Percentiles rank a stretch among this genome's conserved stretches.
These are phyloP conservation scores for Phyllachora maydis DNA, from an alignment of 2,329 filamentous ascomycete species.

Conservation along the genomic window DNA sequence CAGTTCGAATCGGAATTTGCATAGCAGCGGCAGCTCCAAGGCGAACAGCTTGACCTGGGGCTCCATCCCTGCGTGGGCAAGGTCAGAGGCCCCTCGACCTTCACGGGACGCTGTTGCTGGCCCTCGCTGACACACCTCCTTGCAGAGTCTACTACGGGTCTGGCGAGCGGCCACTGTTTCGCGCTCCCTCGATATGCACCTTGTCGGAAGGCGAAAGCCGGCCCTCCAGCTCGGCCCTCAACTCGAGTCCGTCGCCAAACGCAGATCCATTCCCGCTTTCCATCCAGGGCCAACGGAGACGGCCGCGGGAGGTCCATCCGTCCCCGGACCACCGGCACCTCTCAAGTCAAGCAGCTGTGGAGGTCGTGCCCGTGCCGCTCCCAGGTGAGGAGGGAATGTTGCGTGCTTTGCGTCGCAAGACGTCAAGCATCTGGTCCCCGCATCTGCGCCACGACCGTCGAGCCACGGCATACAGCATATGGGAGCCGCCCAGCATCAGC, in stretches of 20 bases:
- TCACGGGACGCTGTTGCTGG: background rate
- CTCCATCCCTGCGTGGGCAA: slow-evolving; percentile 32
- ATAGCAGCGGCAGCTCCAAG: slow-evolving; percentile 17
- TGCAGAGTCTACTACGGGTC: slow-evolving; percentile 50
- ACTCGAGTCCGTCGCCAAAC: slow-evolving; percentile 27
- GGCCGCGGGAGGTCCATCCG: slow-evolving; percentile 16
- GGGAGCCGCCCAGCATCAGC: slow-evolving; percentile 53
- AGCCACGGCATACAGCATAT: slow-evolving; percentile 34
- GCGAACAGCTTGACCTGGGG: slow-evolving; percentile 21
- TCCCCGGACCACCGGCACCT: slow-evolving; percentile 7
- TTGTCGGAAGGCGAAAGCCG: slow-evolving; percentile 26
- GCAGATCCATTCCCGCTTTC: slow-evolving; percentile 23
- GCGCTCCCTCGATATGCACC: slow-evolving; percentile 22
- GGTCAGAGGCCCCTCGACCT: slow-evolving; percentile 14
- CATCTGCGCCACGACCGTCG: slow-evolving; percentile 46
- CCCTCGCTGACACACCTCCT: slow-evolving; percentile 1
- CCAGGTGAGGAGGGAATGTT: slow-evolving; percentile 9
- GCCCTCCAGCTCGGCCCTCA: slow-evolving; percentile 18
- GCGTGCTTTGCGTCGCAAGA: slow-evolving; percentile 17
- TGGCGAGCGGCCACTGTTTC: slow-evolving; percentile 34
- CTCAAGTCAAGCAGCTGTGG: slow-evolving; percentile 18
- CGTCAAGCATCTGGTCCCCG: slow-evolving; percentile 50
- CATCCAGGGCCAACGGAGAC: slow-evolving; percentile 23
- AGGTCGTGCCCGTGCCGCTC: slow-evolving; percentile 17
- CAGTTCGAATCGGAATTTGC: slow-evolving; percentile 29